These are phyloP conservation scores for Suillus subluteus DNA, from an alignment of 768 basidiomycete genomes.

Conservation along the genomic window DNA sequence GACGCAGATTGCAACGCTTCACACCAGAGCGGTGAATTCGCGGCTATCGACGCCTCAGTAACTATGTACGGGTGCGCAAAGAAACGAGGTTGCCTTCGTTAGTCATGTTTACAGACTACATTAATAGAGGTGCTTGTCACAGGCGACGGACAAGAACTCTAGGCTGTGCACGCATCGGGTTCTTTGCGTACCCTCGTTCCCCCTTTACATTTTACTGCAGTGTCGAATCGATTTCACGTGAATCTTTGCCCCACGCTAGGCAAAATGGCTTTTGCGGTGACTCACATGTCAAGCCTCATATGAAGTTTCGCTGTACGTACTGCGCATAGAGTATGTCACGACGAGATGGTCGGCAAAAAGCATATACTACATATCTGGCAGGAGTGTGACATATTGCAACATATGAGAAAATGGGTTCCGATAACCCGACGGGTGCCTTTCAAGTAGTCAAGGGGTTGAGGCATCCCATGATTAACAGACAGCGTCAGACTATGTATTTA, in stretches of 20 bases:
- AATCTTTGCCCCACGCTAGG: background rate
- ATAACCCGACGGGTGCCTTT: background rate
- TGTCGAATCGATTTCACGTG: background rate
- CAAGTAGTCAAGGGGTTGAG: too few species aligned
- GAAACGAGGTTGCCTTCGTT: background rate
- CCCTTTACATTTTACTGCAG: background rate
- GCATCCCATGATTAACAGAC: too few species aligned
- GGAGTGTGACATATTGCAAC: background rate
- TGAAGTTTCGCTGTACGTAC: background rate
- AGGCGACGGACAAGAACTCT: background rate
- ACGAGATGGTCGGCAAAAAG: background rate
- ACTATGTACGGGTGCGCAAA: background rate
- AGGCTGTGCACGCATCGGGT: too few species aligned
- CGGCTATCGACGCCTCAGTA: background rate
- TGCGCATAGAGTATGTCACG: background rate
- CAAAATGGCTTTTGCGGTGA: background rate
- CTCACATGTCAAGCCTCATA: slow-evolving; percentile 1
- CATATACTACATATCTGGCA: background rate
- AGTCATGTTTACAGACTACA: background rate
- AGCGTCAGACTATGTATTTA: too few species aligned
- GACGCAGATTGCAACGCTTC: slow-evolving; percentile 1
- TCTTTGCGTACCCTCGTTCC: too few species aligned
- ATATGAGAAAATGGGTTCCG: background rate
- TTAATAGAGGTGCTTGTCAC: background rate
- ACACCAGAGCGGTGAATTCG: background rate